phyloP scores from a whole-genome alignment of 2,329 filamentous ascomycete genomes.

The Lasiodiplodia hormozganensis region DNA sequence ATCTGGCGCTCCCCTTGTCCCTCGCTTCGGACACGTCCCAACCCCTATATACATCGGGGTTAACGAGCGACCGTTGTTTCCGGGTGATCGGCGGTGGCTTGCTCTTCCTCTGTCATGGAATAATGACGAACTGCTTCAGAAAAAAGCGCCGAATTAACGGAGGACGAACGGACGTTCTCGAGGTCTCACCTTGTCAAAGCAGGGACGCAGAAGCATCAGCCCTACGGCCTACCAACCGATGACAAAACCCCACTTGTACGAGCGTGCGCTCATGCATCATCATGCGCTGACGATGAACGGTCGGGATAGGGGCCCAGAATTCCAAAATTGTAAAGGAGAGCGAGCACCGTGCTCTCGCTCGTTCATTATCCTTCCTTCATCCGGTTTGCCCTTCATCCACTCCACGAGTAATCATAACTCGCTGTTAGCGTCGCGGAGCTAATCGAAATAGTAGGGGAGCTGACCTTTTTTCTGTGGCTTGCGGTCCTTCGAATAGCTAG shows the following conservation, averaged over 20 bases:
- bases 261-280: conserved; percentile 3
- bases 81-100: conserved; percentile 13
- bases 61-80: conserved; percentile 20
- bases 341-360: neutral
- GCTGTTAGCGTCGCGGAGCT: neutral
- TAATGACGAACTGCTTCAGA: neutral
- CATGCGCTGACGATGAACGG: conserved; percentile 1
- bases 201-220: conserved; percentile 5
- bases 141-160: conserved; percentile 14
- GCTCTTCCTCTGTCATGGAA: neutral
- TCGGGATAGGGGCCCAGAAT: conserved; percentile 5
- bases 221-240: neutral
- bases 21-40: neutral
- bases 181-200: neutral
- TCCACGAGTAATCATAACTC: neutral
- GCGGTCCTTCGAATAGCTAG: neutral
- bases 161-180: neutral
- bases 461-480: neutral
- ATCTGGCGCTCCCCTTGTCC: neutral
- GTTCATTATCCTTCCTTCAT: neutral
- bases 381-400: neutral
- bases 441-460: neutral
- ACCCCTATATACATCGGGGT: neutral
- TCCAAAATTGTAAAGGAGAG: conserved; percentile 10
- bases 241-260: neutral